Percentiles rank a stretch among this genome's conserved stretches.
Conservation (phyloP, 768 basidiomycete genomes). For the Gelatoporia subvermispora region DNA sequence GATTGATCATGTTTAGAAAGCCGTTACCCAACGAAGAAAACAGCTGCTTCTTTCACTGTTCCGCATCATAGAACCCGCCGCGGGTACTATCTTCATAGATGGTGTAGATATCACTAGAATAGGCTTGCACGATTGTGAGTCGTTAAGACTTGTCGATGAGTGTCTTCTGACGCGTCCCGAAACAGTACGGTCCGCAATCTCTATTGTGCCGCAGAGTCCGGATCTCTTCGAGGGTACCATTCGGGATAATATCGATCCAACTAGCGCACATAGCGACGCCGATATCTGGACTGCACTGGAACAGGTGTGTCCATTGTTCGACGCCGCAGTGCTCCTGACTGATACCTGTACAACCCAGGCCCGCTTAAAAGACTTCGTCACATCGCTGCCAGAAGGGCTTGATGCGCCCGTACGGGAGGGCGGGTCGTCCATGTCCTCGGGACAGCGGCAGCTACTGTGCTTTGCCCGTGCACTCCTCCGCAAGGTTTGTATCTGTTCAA, state of each 20-base stretch:
- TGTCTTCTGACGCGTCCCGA: background rate
- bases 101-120: slow-evolving; percentile 72
- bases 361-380: slow-evolving; percentile 64
- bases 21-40: background rate
- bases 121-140: slow-evolving; percentile 58
- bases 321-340: background rate
- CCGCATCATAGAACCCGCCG: slow-evolving; percentile 67
- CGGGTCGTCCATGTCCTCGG: slow-evolving; percentile 76
- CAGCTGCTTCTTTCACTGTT: slow-evolving; percentile 68
- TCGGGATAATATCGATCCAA: slow-evolving; percentile 87
- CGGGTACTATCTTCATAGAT: slow-evolving; percentile 69
- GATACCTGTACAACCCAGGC: slow-evolving; percentile 34
- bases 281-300: slow-evolving; percentile 87
- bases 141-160: background rate
- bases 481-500: slow-evolving; percentile 35
- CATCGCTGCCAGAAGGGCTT: slow-evolving; percentile 57
- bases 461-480: slow-evolving; percentile 82
- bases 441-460: slow-evolving; percentile 85
- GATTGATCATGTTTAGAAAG: background rate
- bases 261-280: slow-evolving; percentile 64
- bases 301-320: slow-evolving; percentile 38
- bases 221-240: slow-evolving; percentile 39
- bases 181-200: slow-evolving; percentile 69
- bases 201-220: slow-evolving; percentile 81
- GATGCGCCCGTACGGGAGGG: slow-evolving; percentile 75